Evolutionary conservation across 2,329 filamentous ascomycete genomes (phyloP).

Genomic region (Fusarium sp.): DNA sequence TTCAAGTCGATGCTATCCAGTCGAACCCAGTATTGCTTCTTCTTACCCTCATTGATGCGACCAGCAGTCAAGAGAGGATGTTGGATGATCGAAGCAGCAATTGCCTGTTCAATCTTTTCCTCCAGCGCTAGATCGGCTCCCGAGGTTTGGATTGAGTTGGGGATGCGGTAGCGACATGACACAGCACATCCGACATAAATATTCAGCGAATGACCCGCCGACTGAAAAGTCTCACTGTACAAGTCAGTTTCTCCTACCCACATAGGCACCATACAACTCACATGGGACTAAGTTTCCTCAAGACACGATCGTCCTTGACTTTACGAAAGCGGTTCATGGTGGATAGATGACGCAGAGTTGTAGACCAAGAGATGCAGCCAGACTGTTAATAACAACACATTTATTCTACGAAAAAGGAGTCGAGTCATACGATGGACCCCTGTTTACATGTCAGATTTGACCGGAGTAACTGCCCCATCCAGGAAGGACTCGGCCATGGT

Average conservation of each 20-base stretch:
- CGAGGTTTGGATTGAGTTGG: not conserved
- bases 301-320: not conserved
- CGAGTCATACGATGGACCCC: not conserved
- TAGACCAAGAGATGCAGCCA: not conserved
- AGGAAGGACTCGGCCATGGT: not conserved
- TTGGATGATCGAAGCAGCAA: not conserved
- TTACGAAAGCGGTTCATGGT: not conserved
- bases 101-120: conserved; percentile 1
- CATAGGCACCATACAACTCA: not conserved
- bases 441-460: not conserved
- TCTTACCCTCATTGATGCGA: not conserved
- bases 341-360: not conserved
- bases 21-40: conserved; percentile 16
- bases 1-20: conserved; percentile 12
- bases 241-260: too few species aligned
- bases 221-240: conserved; percentile 4
- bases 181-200: conserved; percentile 14
- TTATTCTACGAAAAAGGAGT: not conserved
- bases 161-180: conserved; percentile 18
- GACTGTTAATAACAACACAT: not conserved
- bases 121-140: not conserved
- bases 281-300: conserved; percentile 26
- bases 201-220: not conserved
- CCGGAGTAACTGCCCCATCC: not conserved
- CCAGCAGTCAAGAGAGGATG: conserved; percentile 16